Base-by-base conservation (phyloP, 2,329 filamentous ascomycete species). In the Coniosporium tulheliwenetii region DNA sequence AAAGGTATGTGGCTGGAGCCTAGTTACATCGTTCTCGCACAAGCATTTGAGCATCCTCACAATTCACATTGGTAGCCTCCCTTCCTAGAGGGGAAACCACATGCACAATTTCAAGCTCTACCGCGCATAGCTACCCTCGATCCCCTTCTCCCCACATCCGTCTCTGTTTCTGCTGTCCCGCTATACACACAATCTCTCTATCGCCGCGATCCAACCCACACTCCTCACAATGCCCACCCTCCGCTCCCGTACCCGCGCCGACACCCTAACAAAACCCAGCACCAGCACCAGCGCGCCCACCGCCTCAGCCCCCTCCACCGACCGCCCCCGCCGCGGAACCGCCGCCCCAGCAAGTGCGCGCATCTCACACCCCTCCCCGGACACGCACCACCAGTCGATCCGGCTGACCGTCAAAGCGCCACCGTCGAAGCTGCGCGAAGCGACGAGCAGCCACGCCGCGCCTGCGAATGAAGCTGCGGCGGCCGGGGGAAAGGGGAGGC, bases 341-440 rank as follows among this genome's bases (percentile, higher is more conserved):
- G 51, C 55, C 38, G 54, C 55, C 43, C 54, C 45, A 15, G 48
- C 58, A 8, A 56, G 58, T 38, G 51, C 57, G 38, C 44, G 47
- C 32, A 43, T 40, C 16, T 31, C 39, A 15, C 37, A 35, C 12
- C 55, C 54, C 38, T 58, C 61, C 36, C 61, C 62, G 43, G 57
- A 63, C 39, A 58, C 61, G 44, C 58, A 58, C 35, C 62, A 60
- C 44, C 62, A 61, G 44, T 65, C 62, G 39, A 62, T 69, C 42
- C 59, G 62, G 42, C 59, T 70, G 43, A 70, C 65, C 33, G 65
- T 70, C 47, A 69, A 69, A 45, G 64, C 65, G 10, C 62, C 64
- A 2, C 66, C 66, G 13, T 64, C 57, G 54, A 68, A 65, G 53
- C 58, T 70, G 16, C 57, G 65, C 41, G 61, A 69, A 43, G 66